Percentiles rank a stretch among this genome's conserved stretches.
Evolutionary conservation across 2,329 filamentous ascomycete species (phyloP).

Genomic region (Periconia macrospinosa): DNA sequence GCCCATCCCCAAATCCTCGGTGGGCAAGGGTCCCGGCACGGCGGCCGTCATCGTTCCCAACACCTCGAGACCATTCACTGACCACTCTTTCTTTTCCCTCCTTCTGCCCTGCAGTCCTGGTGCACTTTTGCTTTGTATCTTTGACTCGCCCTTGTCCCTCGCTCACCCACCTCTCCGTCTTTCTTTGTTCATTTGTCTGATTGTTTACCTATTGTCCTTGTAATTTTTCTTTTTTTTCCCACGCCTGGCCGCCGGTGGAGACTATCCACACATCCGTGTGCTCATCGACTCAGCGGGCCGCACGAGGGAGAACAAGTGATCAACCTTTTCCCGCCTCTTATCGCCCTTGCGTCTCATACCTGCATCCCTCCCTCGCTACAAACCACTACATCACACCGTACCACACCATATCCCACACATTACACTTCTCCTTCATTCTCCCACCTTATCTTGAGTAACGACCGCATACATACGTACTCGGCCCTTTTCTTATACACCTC

Average conservation of each 20-base stretch:
- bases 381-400: not conserved
- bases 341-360: not conserved
- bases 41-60: not conserved
- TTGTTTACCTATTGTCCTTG: not conserved
- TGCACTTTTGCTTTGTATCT: not conserved
- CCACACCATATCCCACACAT: not conserved
- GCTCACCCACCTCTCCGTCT: not conserved
- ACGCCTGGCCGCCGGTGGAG: too few species aligned
- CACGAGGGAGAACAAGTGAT: not conserved
- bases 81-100: not conserved
- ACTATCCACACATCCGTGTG: too few species aligned
- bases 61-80: not conserved
- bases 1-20: too few species aligned
- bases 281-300: too few species aligned
- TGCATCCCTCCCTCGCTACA: not conserved
- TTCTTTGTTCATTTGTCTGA: not conserved
- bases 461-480: conserved; percentile 8
- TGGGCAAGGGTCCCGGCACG: not conserved
- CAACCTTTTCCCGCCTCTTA: not conserved
- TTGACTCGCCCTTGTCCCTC: not conserved
- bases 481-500: conserved; percentile 1
- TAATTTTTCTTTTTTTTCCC: not conserved
- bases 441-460: conserved; percentile 4
- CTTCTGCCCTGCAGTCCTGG: not conserved
- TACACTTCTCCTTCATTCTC: not conserved